Evolutionary conservation across 2,329 filamentous ascomycete species (phyloP).

Genomic region (Trichoderma sp.): DNA sequence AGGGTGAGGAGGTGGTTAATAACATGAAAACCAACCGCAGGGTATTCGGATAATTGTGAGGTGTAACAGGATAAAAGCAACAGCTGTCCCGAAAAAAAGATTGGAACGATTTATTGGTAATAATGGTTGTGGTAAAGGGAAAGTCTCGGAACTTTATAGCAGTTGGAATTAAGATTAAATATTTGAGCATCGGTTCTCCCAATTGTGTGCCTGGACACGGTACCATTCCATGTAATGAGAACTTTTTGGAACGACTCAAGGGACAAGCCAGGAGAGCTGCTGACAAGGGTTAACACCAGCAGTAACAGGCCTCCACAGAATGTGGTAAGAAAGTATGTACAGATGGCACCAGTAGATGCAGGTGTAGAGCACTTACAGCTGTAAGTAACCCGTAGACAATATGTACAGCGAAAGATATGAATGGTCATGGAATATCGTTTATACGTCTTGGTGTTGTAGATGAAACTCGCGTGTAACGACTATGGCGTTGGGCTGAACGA

Average conservation of each 20-base stretch:
- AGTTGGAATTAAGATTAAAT: not conserved
- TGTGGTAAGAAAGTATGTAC: not conserved
- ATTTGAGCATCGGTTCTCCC: not conserved
- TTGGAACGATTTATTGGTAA: not conserved
- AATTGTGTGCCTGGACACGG: not conserved
- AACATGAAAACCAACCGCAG: conserved; percentile 11
- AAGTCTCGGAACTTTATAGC: not conserved
- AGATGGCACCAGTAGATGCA: not conserved
- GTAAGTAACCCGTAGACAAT: not conserved
- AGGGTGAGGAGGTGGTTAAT: conserved; percentile 29
- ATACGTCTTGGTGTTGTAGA: conserved; percentile 15
- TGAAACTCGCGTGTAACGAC: conserved; percentile 18
- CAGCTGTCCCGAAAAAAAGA: not conserved
- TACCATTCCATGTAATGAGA: not conserved
- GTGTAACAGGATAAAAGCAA: not conserved
- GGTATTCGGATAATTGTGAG: not conserved
- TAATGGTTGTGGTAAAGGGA: not conserved
- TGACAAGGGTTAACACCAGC: not conserved
- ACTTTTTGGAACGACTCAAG: not conserved
- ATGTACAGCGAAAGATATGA: not conserved
- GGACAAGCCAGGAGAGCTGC: not conserved
- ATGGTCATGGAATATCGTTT: not conserved
- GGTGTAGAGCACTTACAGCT: not conserved
- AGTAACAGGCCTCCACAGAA: not conserved
- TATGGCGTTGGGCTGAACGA: conserved; percentile 3